phyloP scores from a whole-genome alignment of 202 grass and related monocot species.

The Saccharum hybrid region DNA sequence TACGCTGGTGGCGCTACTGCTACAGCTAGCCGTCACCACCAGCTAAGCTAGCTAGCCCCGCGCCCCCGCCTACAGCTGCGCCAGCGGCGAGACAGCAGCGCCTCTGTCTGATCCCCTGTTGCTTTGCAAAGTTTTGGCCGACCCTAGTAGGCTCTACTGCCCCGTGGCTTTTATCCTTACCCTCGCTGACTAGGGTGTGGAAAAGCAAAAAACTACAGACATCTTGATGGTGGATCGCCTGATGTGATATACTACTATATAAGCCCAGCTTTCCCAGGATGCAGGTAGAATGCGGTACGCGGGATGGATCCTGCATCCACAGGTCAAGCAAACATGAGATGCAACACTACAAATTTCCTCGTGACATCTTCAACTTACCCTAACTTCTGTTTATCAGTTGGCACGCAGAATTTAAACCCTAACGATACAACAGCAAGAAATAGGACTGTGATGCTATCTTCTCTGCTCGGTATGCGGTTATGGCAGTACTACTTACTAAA shows the following conservation, averaged over 20 bases:
- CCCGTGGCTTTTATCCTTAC: slow-evolving; percentile 31
- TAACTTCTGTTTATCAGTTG: background rate
- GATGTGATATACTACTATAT: slow-evolving; percentile 28
- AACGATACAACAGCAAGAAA: background rate
- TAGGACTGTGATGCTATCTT: too few species aligned
- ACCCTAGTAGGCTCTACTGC: background rate
- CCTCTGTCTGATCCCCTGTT: slow-evolving; percentile 1
- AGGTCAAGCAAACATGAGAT: slow-evolving; percentile 3
- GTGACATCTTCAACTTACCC: background rate
- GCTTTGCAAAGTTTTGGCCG: slow-evolving; percentile 44
- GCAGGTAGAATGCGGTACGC: background rate
- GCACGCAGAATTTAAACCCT: background rate
- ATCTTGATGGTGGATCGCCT: slow-evolving; percentile 10
- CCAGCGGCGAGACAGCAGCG: slow-evolving; percentile 20
- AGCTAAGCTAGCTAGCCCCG: too few species aligned
- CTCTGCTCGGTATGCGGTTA: background rate
- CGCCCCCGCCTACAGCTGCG: background rate
- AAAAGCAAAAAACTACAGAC: slow-evolving; percentile 19
- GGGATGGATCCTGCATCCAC: slow-evolving; percentile 2
- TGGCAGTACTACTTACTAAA: background rate
- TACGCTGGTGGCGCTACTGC: background rate
- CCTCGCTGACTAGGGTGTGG: slow-evolving; percentile 1
- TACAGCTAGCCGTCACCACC: background rate
- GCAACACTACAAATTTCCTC: background rate
- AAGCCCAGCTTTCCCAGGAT: slow-evolving; percentile 33